A percentile compares a stretch with the other conserved stretches of the same genome.
Conservation (phyloP, 495 filamentous ascomycete species). For the Hypoxylon perforatum region DNA sequence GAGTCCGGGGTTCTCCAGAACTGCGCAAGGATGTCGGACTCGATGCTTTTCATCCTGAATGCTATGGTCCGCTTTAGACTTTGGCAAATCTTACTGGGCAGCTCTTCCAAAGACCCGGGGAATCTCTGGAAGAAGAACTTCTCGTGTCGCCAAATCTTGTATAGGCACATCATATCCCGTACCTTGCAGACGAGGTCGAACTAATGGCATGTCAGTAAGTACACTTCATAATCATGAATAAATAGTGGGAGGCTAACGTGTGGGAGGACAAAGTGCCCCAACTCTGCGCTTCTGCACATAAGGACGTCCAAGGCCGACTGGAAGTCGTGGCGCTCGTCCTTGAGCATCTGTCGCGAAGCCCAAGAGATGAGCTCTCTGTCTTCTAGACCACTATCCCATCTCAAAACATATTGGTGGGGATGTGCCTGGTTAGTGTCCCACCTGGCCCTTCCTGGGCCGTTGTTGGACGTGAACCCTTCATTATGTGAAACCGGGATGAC, state of each 20-base stretch:
- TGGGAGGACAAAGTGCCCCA: slow-evolving; percentile 37
- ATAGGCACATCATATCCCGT: slow-evolving; percentile 47
- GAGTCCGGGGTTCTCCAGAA: slow-evolving; percentile 35
- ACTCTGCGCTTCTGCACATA: slow-evolving; percentile 31
- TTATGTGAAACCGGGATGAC: slow-evolving; percentile 23
- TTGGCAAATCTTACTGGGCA: slow-evolving; percentile 38
- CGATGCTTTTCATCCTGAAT: slow-evolving; percentile 40
- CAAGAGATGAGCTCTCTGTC: slow-evolving; percentile 32
- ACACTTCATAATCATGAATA: background rate
- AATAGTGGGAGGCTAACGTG: slow-evolving; percentile 34
- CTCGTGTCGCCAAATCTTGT: slow-evolving; percentile 47
- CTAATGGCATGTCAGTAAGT: slow-evolving; percentile 42
- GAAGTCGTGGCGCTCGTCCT: slow-evolving; percentile 29
- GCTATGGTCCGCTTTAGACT: slow-evolving; percentile 37
- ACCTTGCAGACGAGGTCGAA: slow-evolving; percentile 45
- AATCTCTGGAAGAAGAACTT: slow-evolving; percentile 37
- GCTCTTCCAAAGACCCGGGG: slow-evolving; percentile 26
- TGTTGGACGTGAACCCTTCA: slow-evolving; percentile 11
- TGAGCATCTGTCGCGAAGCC: slow-evolving; percentile 44
- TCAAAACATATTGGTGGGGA: slow-evolving; percentile 23
- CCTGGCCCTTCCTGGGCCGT: slow-evolving; percentile 14
- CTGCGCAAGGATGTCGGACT: slow-evolving; percentile 34
- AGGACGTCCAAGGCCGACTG: slow-evolving; percentile 44
- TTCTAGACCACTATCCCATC: slow-evolving; percentile 21
- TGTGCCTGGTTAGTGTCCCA: slow-evolving; percentile 18